phyloP scores from a whole-genome alignment of 2,329 filamentous ascomycete genomes.

The Kalaharituber pfeilii region DNA sequence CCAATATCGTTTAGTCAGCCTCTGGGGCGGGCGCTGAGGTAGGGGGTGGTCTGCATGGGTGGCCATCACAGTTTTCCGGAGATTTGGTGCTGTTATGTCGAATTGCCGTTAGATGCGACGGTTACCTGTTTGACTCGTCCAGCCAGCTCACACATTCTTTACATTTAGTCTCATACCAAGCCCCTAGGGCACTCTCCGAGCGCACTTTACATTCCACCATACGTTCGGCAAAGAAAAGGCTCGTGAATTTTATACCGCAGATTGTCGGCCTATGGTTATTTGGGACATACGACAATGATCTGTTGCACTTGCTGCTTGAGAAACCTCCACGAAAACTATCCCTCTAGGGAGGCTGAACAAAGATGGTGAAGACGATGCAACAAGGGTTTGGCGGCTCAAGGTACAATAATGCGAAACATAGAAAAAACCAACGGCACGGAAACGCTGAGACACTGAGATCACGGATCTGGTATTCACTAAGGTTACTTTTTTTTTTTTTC shows the following conservation, averaged over 20 bases:
- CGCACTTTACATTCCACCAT: conserved; percentile 53
- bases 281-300: conserved; percentile 72
- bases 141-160: conserved; percentile 63
- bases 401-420: no score
- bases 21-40: conserved; percentile 43
- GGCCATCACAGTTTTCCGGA: conserved; percentile 22
- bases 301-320: conserved; percentile 57
- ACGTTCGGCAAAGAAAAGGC: conserved; percentile 46
- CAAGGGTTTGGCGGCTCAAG: no score
- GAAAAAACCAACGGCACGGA: no score
- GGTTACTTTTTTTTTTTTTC: no score
- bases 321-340: conserved; percentile 60
- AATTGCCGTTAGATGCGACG: no score
- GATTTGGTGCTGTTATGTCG: conserved; percentile 3
- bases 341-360: conserved; percentile 56
- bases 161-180: no score
- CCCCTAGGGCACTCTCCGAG: no score
- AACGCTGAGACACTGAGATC: no score
- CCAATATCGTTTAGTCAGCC: conserved; percentile 42
- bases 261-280: conserved; percentile 81
- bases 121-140: no score
- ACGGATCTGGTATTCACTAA: no score
- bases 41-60: conserved; percentile 76
- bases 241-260: conserved; percentile 60
- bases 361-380: no score